A percentile compares a stretch with the other conserved stretches of the same genome.
Evolutionary conservation across 805 yeast genomes (phyloP).

Genomic region (Saccharomyces mikatae): DNA sequence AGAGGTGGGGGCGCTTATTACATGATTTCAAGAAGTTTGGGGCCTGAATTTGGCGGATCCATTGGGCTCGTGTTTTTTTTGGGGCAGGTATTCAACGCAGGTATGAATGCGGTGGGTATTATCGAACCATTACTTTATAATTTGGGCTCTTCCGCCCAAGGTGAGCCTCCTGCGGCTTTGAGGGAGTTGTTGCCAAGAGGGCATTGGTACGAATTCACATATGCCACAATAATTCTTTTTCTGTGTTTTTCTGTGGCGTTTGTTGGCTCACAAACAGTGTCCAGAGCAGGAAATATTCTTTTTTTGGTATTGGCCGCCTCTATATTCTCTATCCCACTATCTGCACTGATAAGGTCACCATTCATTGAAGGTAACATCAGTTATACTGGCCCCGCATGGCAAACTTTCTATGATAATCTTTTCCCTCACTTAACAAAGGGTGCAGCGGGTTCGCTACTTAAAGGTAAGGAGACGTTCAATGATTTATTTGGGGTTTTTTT

Average conservation of each 20-base stretch:
- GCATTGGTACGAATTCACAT: slow-evolving; percentile 56
- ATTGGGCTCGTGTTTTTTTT: slow-evolving; percentile 90
- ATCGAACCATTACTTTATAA: slow-evolving; percentile 82
- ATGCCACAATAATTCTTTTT: slow-evolving; percentile 63
- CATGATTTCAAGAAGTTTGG: slow-evolving; percentile 90
- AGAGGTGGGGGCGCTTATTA: slow-evolving; percentile 98
- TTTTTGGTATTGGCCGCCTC: slow-evolving; percentile 61
- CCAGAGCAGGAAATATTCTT: slow-evolving; percentile 70
- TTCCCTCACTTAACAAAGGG: slow-evolving; percentile 77
- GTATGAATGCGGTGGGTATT: slow-evolving; percentile 91
- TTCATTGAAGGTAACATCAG: slow-evolving; percentile 43
- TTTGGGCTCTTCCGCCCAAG: slow-evolving; percentile 50
- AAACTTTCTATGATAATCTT: slow-evolving; percentile 56
- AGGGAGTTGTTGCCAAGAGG: slow-evolving; percentile 57
- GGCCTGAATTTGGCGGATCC: slow-evolving; percentile 98
- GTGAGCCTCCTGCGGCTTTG: slow-evolving; percentile 37
- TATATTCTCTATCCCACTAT: slow-evolving; percentile 74
- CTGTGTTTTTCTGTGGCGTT: slow-evolving; percentile 69
- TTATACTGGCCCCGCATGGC: slow-evolving; percentile 71
- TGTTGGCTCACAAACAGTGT: slow-evolving; percentile 73
- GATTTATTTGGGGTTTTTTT: slow-evolving; percentile 90
- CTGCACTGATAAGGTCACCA: slow-evolving; percentile 58
- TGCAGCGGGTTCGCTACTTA: slow-evolving; percentile 79
- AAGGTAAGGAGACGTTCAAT: slow-evolving; percentile 62
- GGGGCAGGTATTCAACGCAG: slow-evolving; percentile 88